These are phyloP conservation scores for Clohesyomyces aquaticus DNA, from an alignment of 495 filamentous ascomycete species.

Conservation along the genomic window DNA sequence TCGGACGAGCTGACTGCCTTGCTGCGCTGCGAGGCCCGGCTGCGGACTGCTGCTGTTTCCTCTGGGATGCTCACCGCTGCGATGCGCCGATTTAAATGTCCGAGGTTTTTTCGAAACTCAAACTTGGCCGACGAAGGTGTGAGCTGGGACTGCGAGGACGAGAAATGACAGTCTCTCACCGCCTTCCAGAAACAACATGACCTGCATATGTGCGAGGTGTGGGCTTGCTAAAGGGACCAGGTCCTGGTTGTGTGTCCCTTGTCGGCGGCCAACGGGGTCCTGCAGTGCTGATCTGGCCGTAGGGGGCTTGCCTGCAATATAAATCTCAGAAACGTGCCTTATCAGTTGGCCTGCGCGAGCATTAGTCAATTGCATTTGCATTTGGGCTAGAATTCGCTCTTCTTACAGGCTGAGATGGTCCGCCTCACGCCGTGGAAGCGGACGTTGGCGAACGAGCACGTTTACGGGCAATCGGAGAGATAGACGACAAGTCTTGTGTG, in stretches of 20 bases:
- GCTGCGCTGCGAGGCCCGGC: slow-evolving; percentile 1
- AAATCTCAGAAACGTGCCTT: slow-evolving; percentile 37
- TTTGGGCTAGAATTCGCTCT: slow-evolving; percentile 7
- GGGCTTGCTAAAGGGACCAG: neutral
- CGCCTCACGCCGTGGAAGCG: neutral
- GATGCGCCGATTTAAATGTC: slow-evolving; percentile 22
- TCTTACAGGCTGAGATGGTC: neutral
- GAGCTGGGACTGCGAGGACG: neutral
- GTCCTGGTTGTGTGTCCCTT: no score
- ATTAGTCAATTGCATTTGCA: slow-evolving; percentile 40
- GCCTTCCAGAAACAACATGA: slow-evolving; percentile 23
- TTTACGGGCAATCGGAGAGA: slow-evolving; percentile 31
- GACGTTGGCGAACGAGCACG: slow-evolving; percentile 8
- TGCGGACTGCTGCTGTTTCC: neutral
- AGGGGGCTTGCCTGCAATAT: slow-evolving; percentile 38
- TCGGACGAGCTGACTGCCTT: slow-evolving; percentile 5
- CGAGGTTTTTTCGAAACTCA: slow-evolving; percentile 30
- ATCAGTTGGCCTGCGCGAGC: slow-evolving; percentile 35
- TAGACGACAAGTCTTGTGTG: neutral
- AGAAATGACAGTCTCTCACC: slow-evolving; percentile 21
- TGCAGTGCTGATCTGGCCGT: slow-evolving; percentile 36
- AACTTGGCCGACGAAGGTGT: slow-evolving; percentile 5
- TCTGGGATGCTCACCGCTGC: slow-evolving; percentile 27
- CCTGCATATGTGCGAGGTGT: slow-evolving; percentile 32
- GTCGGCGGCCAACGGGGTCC: no score